Evolutionary conservation across 176 grass and related monocot species (phyloP).

Genomic region (Echinochloa phyllopogon): DNA sequence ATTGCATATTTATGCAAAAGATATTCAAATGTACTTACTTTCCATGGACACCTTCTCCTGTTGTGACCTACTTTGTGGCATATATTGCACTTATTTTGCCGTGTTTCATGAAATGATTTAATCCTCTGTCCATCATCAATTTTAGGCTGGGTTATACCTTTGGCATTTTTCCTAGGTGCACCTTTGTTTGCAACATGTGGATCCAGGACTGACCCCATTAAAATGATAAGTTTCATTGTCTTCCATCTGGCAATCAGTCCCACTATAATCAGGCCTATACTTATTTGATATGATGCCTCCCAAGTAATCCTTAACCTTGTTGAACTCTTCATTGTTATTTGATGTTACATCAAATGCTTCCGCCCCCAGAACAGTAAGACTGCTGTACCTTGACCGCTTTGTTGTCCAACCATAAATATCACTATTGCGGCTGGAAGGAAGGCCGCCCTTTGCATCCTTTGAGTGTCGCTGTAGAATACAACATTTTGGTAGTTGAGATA

Average conservation of each 20-base stretch:
- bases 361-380: background rate
- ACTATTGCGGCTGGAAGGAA: background rate
- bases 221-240: background rate
- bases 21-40: background rate
- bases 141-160: background rate
- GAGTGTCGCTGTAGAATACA: background rate
- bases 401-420: constrained; percentile 2
- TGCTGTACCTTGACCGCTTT: background rate
- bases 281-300: background rate
- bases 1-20: too few species aligned
- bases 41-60: background rate
- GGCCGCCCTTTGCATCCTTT: background rate
- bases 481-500: background rate
- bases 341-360: background rate
- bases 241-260: background rate
- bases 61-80: background rate
- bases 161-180: background rate
- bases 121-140: background rate
- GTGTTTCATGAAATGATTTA: background rate
- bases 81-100: background rate
- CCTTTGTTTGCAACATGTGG: background rate
- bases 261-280: background rate
- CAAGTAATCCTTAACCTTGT: background rate
- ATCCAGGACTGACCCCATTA: background rate
- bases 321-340: background rate